Conservation (phyloP, 805 yeast species). For the Kodamaea laetipori region DNA sequence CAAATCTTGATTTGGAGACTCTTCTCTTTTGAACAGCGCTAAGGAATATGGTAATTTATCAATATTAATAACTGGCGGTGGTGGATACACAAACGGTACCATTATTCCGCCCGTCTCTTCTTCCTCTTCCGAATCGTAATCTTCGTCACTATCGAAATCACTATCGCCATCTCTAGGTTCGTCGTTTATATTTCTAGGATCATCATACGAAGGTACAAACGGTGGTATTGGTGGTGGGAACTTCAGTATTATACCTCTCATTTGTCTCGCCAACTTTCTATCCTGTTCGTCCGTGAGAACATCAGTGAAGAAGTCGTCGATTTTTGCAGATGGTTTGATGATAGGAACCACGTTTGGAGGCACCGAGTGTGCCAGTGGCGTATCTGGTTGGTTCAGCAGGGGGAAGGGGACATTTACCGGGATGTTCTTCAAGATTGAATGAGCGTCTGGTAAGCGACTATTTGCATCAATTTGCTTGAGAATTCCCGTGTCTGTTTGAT, state of each 20-base stretch:
- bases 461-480: constrained; percentile 11
- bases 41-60: constrained; percentile 26
- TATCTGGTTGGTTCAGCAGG: background rate
- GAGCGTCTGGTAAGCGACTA: background rate
- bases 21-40: constrained; percentile 9
- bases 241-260: constrained; percentile 23
- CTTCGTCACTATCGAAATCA: constrained; percentile 9
- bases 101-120: constrained; percentile 31
- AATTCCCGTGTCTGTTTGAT: constrained; percentile 4
- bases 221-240: constrained; percentile 48
- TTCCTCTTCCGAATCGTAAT: constrained; percentile 5
- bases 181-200: constrained; percentile 5
- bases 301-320: constrained; percentile 40
- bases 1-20: constrained; percentile 15
- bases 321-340: constrained; percentile 32
- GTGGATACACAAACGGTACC: constrained; percentile 48
- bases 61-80: constrained; percentile 36
- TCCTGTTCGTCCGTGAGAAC: constrained; percentile 20
- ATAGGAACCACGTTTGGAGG: constrained; percentile 41
- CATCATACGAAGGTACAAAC: constrained; percentile 10
- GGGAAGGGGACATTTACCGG: constrained; percentile 18
- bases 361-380: constrained; percentile 29
- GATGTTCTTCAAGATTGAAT: background rate
- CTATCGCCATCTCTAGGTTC: constrained; percentile 1
- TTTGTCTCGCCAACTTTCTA: constrained; percentile 21